Evolutionary conservation across 2,329 filamentous ascomycete species (phyloP).

Genomic region (Dactylellina drechsleri): DNA sequence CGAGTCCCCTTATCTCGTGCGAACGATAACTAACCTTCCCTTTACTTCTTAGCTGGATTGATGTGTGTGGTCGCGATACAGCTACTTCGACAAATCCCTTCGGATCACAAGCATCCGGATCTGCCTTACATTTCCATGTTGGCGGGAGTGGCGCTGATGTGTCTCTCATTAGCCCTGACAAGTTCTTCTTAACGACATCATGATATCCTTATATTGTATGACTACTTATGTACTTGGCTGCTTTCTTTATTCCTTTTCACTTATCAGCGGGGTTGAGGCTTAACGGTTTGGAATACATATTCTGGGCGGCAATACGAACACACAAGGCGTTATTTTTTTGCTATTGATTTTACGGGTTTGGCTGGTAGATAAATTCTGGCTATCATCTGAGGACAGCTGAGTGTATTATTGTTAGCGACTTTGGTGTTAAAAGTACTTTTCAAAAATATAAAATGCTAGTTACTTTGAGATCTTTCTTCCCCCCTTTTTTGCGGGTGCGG

Average conservation of each 20-base stretch:
- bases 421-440: too few relatives aligned
- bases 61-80: conserved; percentile 94
- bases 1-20: conserved; percentile 17
- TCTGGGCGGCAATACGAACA: background rate
- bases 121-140: conserved; percentile 51
- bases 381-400: background rate
- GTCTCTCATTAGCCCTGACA: conserved; percentile 47
- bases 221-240: background rate
- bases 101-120: conserved; percentile 64
- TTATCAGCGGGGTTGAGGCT: too few relatives aligned
- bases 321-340: background rate
- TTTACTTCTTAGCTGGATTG: conserved; percentile 72
- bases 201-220: conserved; percentile 1
- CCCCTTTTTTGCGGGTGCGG: background rate
- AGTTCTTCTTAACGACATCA: conserved; percentile 22
- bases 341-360: background rate
- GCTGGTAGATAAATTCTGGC: background rate
- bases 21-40: background rate
- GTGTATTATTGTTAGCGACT: too few relatives aligned
- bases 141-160: conserved; percentile 40
- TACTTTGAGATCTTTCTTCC: too few relatives aligned
- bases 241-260: too few relatives aligned
- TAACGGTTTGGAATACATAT: too few relatives aligned
- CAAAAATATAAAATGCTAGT: too few relatives aligned
- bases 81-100: conserved; percentile 79